A percentile compares a stretch with the other conserved stretches of the same genome.
Evolutionary conservation across 345 rosid genomes (phyloP).

Genomic region (Gossypium sturtianum): DNA sequence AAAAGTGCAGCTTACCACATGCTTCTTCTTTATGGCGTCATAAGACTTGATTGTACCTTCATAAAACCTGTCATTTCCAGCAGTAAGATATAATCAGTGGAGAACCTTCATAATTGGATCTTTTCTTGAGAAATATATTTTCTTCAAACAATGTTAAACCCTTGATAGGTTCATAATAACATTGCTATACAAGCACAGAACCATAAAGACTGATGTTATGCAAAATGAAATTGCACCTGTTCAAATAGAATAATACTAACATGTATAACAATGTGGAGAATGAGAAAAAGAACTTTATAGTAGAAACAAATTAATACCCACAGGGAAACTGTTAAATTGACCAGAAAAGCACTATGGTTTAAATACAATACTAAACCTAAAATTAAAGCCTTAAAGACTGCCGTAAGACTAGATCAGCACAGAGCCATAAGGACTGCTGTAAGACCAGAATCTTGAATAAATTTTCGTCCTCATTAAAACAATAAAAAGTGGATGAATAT

Average conservation of each 20-base stretch:
- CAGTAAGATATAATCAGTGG: conserved; percentile 18
- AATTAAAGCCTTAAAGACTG: background rate
- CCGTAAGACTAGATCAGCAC: background rate
- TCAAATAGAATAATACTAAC: background rate
- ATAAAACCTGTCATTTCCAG: conserved; percentile 66
- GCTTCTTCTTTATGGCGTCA: conserved; percentile 70
- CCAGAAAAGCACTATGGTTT: background rate
- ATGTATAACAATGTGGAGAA: background rate
- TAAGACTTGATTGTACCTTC: conserved; percentile 86
- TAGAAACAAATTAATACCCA: background rate
- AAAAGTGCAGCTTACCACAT: conserved; percentile 60
- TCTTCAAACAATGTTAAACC: background rate
- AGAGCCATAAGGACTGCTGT: background rate
- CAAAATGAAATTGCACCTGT: background rate
- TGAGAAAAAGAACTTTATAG: background rate
- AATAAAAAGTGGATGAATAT: background rate
- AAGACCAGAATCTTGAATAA: background rate
- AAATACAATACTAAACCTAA: background rate
- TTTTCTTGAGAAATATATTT: background rate
- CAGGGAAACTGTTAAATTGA: background rate
- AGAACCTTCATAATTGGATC: background rate
- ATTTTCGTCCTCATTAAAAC: background rate
- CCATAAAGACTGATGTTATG: background rate
- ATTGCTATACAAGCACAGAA: background rate
- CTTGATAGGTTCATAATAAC: background rate